Base-by-base conservation (phyloP, 768 basidiomycete species). In the Kwoniella bestiolae region DNA sequence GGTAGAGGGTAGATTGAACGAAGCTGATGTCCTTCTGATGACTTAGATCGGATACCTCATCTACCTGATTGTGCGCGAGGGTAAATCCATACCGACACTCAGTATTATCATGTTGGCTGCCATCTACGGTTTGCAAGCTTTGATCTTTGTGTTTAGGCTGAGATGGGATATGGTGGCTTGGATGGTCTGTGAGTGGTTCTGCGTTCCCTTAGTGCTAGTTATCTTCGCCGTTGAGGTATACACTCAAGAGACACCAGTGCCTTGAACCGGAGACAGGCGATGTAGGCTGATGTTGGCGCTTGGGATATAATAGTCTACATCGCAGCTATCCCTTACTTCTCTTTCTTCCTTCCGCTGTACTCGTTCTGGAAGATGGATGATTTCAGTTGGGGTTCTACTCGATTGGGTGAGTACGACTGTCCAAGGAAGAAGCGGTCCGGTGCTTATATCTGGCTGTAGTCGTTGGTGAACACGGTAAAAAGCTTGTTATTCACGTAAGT, bases 301-400 rank as follows among this genome's bases (percentile, higher is more conserved):
- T 11, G 46, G 11, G 3, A 41, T 53, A 92, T 92, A 90, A 92
- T 60, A 79, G 78, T 99, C 83, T 99, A 98, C 82, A 92, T 98
- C 77, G 80, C 94, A 38, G 94, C 95, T 61, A 91, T 97, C 69
- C 94, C 94, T 3, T 83, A 95, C 23, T 95, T 93, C 86, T 90
- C 89, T 69, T 92, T 97, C 86, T 90, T 95, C 87, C 83, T 97
- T 4, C 94, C 94, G 0, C 81, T 96, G 23, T 97, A 97, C 80
- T 94, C 94, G 0, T 95, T 94, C 87, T 97, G 94, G 94, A 91
- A 91, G 74, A 94, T 95, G 93, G 94, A 95, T 77, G 94, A 96
- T 80, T 96, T 95, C 83, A 89, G 90, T 79, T 95, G 92, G 77
- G 79, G 79, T 61, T 73, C 72, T 56, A 80, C 79, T 28, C 86